A percentile compares a stretch with the other conserved stretches of the same genome.
Conservation (phyloP, 495 filamentous ascomycete species). For the Hypoxylon fuscum region DNA sequence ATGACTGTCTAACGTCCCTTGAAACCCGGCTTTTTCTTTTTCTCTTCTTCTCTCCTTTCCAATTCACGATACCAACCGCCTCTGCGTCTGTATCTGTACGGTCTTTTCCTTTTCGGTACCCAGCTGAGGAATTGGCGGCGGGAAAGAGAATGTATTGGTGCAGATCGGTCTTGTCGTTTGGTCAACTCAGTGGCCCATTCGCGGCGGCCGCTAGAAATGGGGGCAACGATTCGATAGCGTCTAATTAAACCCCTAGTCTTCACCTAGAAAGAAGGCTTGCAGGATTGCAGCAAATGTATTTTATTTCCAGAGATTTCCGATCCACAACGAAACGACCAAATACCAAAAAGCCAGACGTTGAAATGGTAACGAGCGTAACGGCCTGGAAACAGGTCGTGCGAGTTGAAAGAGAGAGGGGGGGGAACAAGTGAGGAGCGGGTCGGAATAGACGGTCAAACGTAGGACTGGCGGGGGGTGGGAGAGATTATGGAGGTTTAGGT, state of each 20-base stretch:
- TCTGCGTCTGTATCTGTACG: slow-evolving; percentile 15
- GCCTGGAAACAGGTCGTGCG: slow-evolving; percentile 37
- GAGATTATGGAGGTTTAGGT: slow-evolving; percentile 34
- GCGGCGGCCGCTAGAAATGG: slow-evolving; percentile 39
- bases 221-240: slow-evolving; percentile 42
- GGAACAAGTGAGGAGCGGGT: slow-evolving; percentile 30
- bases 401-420: slow-evolving; percentile 18
- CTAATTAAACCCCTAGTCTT: slow-evolving; percentile 43
- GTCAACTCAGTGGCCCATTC: slow-evolving; percentile 40
- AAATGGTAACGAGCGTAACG: slow-evolving; percentile 45
- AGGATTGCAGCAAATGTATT: slow-evolving; percentile 32
- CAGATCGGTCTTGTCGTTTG: slow-evolving; percentile 43
- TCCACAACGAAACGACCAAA: slow-evolving; percentile 25
- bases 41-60: slow-evolving; percentile 17
- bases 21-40: too few relatives aligned
- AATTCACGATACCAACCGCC: slow-evolving; percentile 27
- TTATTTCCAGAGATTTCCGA: slow-evolving; percentile 32
- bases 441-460: slow-evolving; percentile 41
- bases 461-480: slow-evolving; percentile 33
- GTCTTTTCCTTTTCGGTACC: slow-evolving; percentile 37
- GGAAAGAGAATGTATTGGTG: slow-evolving; percentile 38
- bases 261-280: slow-evolving; percentile 4
- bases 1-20: slow-evolving; percentile 40
- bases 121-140: slow-evolving; percentile 38
- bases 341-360: slow-evolving; percentile 25